Conservation (phyloP, 2,329 filamentous ascomycete genomes). For the Ploettnerulaceae sp. region DNA sequence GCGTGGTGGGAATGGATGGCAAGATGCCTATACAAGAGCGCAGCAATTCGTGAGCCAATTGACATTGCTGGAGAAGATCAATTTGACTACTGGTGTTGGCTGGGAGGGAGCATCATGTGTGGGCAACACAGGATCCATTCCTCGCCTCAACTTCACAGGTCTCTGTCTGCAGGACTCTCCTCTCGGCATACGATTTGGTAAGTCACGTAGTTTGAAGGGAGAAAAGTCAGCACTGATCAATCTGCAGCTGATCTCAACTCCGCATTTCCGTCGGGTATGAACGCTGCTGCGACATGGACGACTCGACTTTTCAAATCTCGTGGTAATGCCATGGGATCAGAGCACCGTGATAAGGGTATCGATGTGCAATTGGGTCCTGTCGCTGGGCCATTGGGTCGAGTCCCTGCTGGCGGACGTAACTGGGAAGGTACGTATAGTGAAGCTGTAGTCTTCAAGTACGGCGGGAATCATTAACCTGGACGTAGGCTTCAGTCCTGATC, state of each 20-base stretch:
- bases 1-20: conserved; percentile 46
- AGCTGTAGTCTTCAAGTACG: no score
- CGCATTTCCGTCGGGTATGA: conserved; percentile 73
- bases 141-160: conserved; percentile 30
- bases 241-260: conserved; percentile 60
- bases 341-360: conserved; percentile 68
- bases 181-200: conserved; percentile 39
- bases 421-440: conserved; percentile 49
- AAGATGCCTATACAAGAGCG: conserved; percentile 66
- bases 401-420: conserved; percentile 65
- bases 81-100: conserved; percentile 78
- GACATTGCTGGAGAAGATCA: conserved; percentile 83
- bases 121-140: conserved; percentile 33
- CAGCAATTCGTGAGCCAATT: conserved; percentile 64
- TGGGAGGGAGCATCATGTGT: conserved; percentile 33
- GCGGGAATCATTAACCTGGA: not conserved
- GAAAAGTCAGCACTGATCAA: conserved; percentile 37
- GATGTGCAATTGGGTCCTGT: conserved; percentile 70
- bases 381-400: conserved; percentile 64
- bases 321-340: conserved; percentile 63
- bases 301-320: conserved; percentile 66
- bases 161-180: conserved; percentile 34
- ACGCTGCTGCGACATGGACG: conserved; percentile 68
- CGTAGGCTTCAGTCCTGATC: conserved; percentile 61
- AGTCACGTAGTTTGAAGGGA: conserved; percentile 41